These are phyloP conservation scores for Perkinsus olseni DNA, from an alignment of 169 alveolate species.

Conservation along the genomic window DNA sequence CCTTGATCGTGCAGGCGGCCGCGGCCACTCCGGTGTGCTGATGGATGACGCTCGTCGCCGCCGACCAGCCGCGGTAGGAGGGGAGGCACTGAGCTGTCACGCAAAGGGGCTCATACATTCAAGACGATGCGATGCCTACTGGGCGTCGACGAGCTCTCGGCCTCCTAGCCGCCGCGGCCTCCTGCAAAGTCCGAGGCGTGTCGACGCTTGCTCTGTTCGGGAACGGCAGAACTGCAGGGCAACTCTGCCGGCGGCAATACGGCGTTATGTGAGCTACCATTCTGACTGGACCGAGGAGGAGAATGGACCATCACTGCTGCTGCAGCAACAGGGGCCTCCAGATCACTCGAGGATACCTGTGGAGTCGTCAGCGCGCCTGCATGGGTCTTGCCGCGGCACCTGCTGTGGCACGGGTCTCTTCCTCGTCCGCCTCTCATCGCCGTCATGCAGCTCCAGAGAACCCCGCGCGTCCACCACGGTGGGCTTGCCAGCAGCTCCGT, in stretches of 20 bases:
- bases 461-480: background rate
- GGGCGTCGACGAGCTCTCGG: background rate
- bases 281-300: background rate
- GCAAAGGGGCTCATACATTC: background rate
- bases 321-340: background rate
- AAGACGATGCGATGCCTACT: background rate
- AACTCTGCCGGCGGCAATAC: background rate
- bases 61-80: background rate
- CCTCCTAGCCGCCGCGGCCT: background rate
- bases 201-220: background rate
- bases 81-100: background rate
- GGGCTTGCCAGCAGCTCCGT: background rate
- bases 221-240: background rate
- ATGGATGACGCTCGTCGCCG: background rate
- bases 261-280: background rate
- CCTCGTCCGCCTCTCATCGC: background rate
- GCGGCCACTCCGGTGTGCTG: background rate
- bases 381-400: background rate
- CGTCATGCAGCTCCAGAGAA: background rate
- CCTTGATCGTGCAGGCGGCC: background rate
- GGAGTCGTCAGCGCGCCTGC: background rate
- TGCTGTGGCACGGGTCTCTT: background rate
- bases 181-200: background rate
- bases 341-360: background rate
- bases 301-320: background rate